These are phyloP conservation scores for Euphorbia tirucalli DNA, from an alignment of 345 rosid genomes.

Conservation along the genomic window DNA sequence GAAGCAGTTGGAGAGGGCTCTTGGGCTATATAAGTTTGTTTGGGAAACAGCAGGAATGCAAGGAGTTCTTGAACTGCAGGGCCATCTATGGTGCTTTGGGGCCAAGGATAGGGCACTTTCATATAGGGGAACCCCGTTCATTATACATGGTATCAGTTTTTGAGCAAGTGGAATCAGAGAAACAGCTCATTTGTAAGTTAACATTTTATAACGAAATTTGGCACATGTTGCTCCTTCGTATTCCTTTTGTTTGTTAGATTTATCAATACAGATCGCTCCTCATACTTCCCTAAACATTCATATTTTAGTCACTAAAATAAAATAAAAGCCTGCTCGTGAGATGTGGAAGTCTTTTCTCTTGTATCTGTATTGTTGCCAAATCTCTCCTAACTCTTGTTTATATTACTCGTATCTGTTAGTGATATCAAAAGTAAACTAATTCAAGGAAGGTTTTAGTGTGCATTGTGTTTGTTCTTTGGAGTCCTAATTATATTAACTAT, in stretches of 20 bases:
- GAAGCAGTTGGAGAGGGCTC: constrained; percentile 66
- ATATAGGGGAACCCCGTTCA: constrained; percentile 51
- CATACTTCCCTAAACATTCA: neutral
- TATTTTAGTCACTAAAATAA: too few relatives aligned
- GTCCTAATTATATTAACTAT: too few relatives aligned
- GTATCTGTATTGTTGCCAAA: neutral
- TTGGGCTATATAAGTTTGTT: constrained; percentile 56
- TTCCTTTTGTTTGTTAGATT: neutral
- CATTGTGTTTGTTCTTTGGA: too few relatives aligned
- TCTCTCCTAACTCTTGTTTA: neutral
- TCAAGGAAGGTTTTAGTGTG: too few relatives aligned
- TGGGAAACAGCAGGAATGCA: constrained; percentile 77
- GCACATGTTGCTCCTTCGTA: neutral
- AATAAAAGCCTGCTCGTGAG: neutral
- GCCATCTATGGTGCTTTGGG: constrained; percentile 69
- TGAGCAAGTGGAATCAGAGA: constrained; percentile 21
- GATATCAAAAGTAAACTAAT: too few relatives aligned
- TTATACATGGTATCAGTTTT: constrained; percentile 54
- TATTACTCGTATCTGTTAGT: too few relatives aligned
- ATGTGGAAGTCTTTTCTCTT: neutral
- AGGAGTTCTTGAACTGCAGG: constrained; percentile 53
- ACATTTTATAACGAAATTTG: neutral
- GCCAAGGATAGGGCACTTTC: constrained; percentile 40
- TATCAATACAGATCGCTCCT: neutral
- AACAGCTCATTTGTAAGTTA: neutral